phyloP scores from a whole-genome alignment of 2,329 filamentous ascomycete genomes.

The Helotiales sp. region DNA sequence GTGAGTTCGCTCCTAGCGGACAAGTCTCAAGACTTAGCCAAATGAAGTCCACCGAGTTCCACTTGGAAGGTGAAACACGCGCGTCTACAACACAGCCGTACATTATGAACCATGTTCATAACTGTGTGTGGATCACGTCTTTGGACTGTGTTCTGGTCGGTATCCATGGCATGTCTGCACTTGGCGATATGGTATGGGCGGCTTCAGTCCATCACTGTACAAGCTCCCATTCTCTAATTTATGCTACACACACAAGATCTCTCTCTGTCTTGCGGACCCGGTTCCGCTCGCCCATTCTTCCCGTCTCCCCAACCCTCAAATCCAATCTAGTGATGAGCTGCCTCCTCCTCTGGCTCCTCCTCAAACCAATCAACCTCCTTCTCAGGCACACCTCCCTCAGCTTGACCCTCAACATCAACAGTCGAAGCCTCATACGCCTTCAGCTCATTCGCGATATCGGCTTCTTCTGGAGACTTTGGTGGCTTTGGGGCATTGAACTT shows the following conservation, averaged over 20 bases:
- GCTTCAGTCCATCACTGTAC: constrained; percentile 17
- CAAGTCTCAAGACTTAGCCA: too few species aligned
- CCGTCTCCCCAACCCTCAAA: neutral
- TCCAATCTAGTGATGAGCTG: constrained; percentile 30
- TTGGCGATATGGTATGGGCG: too few species aligned
- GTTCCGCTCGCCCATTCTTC: neutral
- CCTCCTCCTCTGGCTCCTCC: constrained; percentile 63
- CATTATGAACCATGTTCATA: too few species aligned
- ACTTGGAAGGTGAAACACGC: neutral
- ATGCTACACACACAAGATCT: constrained; percentile 27
- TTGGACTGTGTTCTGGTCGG: too few species aligned
- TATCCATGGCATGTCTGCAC: neutral
- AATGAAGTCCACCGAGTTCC: too few species aligned
- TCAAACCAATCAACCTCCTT: constrained; percentile 75
- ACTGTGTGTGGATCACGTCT: too few species aligned
- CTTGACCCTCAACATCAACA: constrained; percentile 91
- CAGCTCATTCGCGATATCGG: constrained; percentile 86
- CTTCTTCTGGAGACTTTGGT: constrained; percentile 88
- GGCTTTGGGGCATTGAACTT: constrained; percentile 79
- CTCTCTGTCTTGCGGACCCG: neutral
- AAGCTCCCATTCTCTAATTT: constrained; percentile 27
- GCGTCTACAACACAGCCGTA: too few species aligned
- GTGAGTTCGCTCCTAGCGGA: too few species aligned
- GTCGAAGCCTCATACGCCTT: constrained; percentile 93
- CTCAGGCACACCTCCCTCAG: constrained; percentile 61